phyloP scores from a whole-genome alignment of 2,329 filamentous ascomycete genomes.

The Didymella pinodella region DNA sequence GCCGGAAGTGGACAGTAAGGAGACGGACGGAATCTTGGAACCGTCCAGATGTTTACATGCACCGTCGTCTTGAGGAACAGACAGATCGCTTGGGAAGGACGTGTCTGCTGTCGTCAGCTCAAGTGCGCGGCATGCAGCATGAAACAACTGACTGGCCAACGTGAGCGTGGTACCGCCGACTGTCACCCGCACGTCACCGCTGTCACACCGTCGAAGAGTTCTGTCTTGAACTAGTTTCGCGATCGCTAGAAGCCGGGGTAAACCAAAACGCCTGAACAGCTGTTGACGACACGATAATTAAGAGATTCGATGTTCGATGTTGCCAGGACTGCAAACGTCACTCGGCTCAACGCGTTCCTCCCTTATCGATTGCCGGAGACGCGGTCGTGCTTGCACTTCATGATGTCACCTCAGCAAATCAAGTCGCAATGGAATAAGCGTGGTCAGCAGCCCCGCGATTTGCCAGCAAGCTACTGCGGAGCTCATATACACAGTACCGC shows the following conservation, averaged over 20 bases:
- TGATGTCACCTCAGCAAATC: conserved; percentile 30
- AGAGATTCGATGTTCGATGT: conserved; percentile 10
- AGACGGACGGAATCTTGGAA: conserved; percentile 39
- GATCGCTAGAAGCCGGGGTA: background rate
- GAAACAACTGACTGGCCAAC: conserved; percentile 33
- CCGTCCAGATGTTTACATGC: conserved; percentile 50
- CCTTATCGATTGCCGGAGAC: conserved; percentile 17
- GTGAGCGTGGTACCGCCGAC: conserved; percentile 1
- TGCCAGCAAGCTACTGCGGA: conserved; percentile 13
- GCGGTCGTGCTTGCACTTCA: conserved; percentile 19
- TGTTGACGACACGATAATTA: conserved; percentile 1
- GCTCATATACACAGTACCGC: conserved; percentile 8
- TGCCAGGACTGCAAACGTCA: conserved; percentile 13
- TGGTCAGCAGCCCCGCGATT: conserved; percentile 17
- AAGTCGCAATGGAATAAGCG: conserved; percentile 20
- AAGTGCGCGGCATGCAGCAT: conserved; percentile 10
- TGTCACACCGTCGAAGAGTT: conserved; percentile 5
- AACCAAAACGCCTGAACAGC: background rate
- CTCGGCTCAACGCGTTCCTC: conserved; percentile 8
- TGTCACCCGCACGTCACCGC: conserved; percentile 16
- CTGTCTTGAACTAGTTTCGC: background rate
- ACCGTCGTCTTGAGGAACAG: conserved; percentile 52
- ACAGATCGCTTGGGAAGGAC: conserved; percentile 47
- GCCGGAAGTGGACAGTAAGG: conserved; percentile 46
- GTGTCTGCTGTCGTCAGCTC: conserved; percentile 32